These are phyloP conservation scores for Plectranthus barbatus DNA, from an alignment of 257 asterid species.

Conservation along the genomic window DNA sequence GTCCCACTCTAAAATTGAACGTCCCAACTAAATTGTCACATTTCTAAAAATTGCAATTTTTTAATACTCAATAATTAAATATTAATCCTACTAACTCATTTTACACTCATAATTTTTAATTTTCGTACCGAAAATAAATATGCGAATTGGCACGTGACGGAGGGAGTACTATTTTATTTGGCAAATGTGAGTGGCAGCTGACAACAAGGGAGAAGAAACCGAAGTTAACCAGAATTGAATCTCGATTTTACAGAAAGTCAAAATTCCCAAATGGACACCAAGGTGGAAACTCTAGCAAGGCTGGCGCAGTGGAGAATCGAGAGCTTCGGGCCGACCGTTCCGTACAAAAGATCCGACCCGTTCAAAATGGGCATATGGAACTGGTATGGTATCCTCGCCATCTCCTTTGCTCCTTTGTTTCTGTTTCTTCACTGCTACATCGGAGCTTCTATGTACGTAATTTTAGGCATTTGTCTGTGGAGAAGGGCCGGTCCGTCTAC, in stretches of 20 bases:
- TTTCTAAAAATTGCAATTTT: no score
- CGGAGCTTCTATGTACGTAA: background rate
- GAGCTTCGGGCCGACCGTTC: conserved; percentile 41
- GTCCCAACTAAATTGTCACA: no score
- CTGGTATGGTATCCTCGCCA: conserved; percentile 32
- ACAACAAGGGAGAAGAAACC: no score
- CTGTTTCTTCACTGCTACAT: background rate
- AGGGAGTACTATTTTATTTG: no score
- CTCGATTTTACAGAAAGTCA: background rate
- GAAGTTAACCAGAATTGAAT: background rate
- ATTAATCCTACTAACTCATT: no score
- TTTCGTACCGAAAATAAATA: no score
- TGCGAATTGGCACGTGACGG: no score
- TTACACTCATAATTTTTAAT: no score
- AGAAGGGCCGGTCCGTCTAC: conserved; percentile 53
- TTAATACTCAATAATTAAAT: no score
- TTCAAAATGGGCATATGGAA: conserved; percentile 81
- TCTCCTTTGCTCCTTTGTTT: background rate
- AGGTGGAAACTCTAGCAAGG: conserved; percentile 67
- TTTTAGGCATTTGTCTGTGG: conserved; percentile 52
- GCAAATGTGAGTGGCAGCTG: no score
- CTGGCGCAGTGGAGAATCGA: conserved; percentile 85
- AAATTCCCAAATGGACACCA: conserved; percentile 39
- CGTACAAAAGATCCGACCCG: conserved; percentile 74
- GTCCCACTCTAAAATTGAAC: no score